A percentile compares a stretch with the other conserved stretches of the same genome.
These are phyloP conservation scores for Leccinum subtestaceum DNA, from an alignment of 768 basidiomycete genomes.

Conservation along the genomic window DNA sequence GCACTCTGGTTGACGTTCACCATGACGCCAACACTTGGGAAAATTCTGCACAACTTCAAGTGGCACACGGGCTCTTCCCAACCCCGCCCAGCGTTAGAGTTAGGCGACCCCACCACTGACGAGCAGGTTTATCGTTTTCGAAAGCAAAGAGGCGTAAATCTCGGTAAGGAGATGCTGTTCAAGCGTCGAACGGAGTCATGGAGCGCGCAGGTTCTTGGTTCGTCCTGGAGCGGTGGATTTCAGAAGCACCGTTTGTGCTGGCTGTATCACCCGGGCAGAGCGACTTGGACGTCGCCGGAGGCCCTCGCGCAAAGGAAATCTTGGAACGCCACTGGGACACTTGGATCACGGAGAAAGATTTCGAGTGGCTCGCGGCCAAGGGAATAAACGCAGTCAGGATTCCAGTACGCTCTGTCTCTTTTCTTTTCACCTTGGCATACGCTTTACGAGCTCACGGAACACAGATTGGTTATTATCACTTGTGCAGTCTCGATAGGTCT, in stretches of 20 bases:
- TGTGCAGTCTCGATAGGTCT: slow-evolving; percentile 56
- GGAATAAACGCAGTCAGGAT: slow-evolving; percentile 63
- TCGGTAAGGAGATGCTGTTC: slow-evolving; percentile 45
- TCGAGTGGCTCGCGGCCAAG: slow-evolving; percentile 48
- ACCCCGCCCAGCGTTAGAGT: neutral
- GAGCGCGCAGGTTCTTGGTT: slow-evolving; percentile 65
- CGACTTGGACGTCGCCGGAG: slow-evolving; percentile 67
- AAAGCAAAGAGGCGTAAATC: slow-evolving; percentile 78
- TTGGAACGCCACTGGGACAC: slow-evolving; percentile 49
- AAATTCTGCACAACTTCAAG: slow-evolving; percentile 19
- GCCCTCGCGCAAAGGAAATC: slow-evolving; percentile 41
- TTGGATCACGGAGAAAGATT: slow-evolving; percentile 55
- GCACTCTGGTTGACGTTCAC: neutral
- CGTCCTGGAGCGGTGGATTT: slow-evolving; percentile 75
- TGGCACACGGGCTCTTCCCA: slow-evolving; percentile 1
- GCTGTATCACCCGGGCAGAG: slow-evolving; percentile 58
- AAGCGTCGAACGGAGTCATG: slow-evolving; percentile 8
- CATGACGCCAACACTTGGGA: slow-evolving; percentile 15
- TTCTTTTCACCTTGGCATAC: neutral
- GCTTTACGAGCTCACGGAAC: neutral
- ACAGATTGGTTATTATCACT: slow-evolving; percentile 73
- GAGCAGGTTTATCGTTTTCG: slow-evolving; percentile 52
- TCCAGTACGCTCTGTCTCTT: slow-evolving; percentile 54
- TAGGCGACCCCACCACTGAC: slow-evolving; percentile 8
- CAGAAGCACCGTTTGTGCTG: slow-evolving; percentile 51